Evolutionary conservation across 192 early-diverging fungal genomes (phyloP).

Genomic region (Backusella liffmaniae): DNA sequence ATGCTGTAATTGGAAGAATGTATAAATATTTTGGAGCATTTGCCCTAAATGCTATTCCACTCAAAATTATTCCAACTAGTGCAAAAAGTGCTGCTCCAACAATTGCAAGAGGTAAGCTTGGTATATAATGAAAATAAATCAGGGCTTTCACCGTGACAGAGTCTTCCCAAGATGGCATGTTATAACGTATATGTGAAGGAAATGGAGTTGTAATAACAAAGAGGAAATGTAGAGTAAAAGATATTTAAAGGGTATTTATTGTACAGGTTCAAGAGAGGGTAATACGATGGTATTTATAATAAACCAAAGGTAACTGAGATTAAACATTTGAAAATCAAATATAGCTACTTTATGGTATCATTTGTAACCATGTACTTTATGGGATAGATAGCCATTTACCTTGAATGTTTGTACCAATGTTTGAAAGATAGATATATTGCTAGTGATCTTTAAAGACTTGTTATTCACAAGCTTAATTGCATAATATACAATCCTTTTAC

Average conservation of each 20-base stretch:
- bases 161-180: not conserved
- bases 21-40: not conserved
- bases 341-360: not conserved
- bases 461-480: not conserved
- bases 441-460: not conserved
- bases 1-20: constrained; percentile 4
- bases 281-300: not conserved
- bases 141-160: not conserved
- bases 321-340: not conserved
- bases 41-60: not conserved
- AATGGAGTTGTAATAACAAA: not conserved
- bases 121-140: not conserved
- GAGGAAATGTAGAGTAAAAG: not conserved
- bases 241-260: not conserved
- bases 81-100: not conserved
- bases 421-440: not conserved
- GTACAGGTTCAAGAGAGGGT: not conserved
- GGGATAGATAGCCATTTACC: not conserved
- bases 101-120: constrained; percentile 3
- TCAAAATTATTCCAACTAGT: not conserved
- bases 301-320: not conserved
- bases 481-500: not conserved
- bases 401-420: not conserved
- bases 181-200: not conserved
- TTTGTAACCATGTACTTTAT: not conserved